These are phyloP conservation scores for Aspergillus sclerotioniger DNA, from an alignment of 495 filamentous ascomycete species.

Conservation along the genomic window DNA sequence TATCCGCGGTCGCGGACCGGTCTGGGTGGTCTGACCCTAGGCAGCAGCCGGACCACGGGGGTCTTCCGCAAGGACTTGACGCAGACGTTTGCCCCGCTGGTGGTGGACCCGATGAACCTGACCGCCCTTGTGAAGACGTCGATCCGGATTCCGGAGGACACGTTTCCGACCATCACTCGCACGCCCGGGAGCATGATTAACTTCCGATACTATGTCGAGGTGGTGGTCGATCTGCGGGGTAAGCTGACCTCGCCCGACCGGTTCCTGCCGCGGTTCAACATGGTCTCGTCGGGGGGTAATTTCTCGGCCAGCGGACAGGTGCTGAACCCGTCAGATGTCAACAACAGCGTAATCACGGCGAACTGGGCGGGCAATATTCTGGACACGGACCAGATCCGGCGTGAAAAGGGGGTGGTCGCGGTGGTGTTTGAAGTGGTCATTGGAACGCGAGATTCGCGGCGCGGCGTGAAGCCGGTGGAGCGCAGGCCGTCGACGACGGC, in stretches of 20 bases:
- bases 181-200: constrained; percentile 90
- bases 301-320: constrained; percentile 49
- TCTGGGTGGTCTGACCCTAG: constrained; percentile 76
- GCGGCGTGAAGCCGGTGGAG: constrained; percentile 50
- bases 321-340: constrained; percentile 42
- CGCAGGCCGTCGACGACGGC: constrained; percentile 26
- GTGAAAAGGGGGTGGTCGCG: constrained; percentile 84
- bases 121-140: constrained; percentile 73
- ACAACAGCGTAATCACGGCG: constrained; percentile 37
- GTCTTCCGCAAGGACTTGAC: constrained; percentile 91
- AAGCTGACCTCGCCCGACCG: constrained; percentile 71
- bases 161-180: constrained; percentile 85
- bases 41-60: constrained; percentile 76
- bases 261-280: constrained; percentile 56
- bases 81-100: constrained; percentile 81
- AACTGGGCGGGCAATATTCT: constrained; percentile 74
- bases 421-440: constrained; percentile 81
- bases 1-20: constrained; percentile 73
- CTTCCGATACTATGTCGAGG: constrained; percentile 90
- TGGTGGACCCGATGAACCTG: constrained; percentile 78
- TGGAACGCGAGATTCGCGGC: constrained; percentile 78
- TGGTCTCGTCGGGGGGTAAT: constrained; percentile 48
- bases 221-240: constrained; percentile 86
- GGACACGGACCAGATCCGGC: constrained; percentile 82
- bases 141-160: constrained; percentile 82